Base-by-base conservation (phyloP, 352 stramenopile species). In the Pythium periplocum region DNA sequence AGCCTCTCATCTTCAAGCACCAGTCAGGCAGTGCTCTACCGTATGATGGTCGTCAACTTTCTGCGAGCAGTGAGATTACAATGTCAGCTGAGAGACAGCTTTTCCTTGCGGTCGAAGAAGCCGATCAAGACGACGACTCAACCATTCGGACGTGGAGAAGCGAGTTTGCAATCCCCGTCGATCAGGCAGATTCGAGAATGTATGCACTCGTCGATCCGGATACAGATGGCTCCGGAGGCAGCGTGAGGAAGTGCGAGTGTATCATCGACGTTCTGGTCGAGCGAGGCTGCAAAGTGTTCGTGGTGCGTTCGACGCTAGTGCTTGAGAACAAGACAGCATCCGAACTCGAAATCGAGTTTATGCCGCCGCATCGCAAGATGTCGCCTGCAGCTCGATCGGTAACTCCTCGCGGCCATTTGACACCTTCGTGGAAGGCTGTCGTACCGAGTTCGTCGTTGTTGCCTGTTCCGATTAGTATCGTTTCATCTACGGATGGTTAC, bases 281-380 rank as follows among this genome's bases (percentile, higher is more conserved):
- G 51, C 78, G 77, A 41, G 85, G 85, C n/a, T 90, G 80, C 64
- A 95, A 95, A 56, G 83, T 87, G 54, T 90, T 95, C 51, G 79
- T 93, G 17, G 80, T 95, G 12, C 82, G 84, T 1, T 93, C 83
- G 4, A 89, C 82, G 7, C 55, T 90, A 51, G 58, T 90, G 44
- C 36, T 95, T 9, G 80, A 93, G 38, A 95, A 95, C 62, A 87
- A 90, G 53, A 93, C 83, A 0, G 75, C 73, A 2, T 91, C 83
- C 7, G 80, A 90, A 35, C 56, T 95, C n/a, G 78, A 93, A 55
- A 64, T 93, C n/a, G 83, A 95, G 49, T 89, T 92, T 55, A 61
- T 93, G 6, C 78, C 77, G 41, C 75, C 73, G 10, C 68, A 81
- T 47, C 55, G 66, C 36, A 66, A 63, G 2, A 55, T 60, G 7